Evolutionary conservation across 768 basidiomycete genomes (phyloP).

Genomic region (Auriculariales sp.): DNA sequence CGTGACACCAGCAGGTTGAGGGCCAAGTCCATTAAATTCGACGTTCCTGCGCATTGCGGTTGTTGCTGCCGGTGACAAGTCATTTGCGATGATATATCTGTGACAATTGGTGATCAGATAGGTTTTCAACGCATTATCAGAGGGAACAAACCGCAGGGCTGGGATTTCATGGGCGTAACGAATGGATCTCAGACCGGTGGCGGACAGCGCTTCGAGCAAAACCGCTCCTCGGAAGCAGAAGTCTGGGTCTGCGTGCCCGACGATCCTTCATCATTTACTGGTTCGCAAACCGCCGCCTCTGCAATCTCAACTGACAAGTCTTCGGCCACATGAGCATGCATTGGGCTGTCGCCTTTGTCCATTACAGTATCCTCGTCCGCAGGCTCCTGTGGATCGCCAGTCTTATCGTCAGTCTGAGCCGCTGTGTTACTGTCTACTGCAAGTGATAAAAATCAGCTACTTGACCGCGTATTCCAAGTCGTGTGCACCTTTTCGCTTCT

Average conservation of each 20-base stretch:
- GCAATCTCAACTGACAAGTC: background rate
- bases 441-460: background rate
- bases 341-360: background rate
- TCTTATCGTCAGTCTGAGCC: background rate
- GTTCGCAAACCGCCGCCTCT: background rate
- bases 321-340: background rate
- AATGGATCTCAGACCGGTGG: conserved; percentile 89
- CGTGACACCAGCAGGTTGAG: conserved; percentile 11
- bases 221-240: conserved; percentile 16
- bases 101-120: background rate
- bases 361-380: background rate
- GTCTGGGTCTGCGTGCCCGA: background rate
- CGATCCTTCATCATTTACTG: background rate
- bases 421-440: background rate
- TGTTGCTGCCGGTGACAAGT: conserved; percentile 69
- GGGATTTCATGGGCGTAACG: conserved; percentile 97
- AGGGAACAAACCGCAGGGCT: conserved; percentile 40
- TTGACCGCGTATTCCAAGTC: background rate
- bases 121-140: conserved; percentile 1
- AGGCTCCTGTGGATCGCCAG: background rate
- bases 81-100: conserved; percentile 91
- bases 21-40: conserved; percentile 57
- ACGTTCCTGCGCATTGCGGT: conserved; percentile 81
- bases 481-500: conserved; percentile 6
- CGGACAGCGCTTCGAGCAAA: conserved; percentile 86